These are phyloP conservation scores for Tagetes patula DNA, from an alignment of 129 eudicot genomes.

Conservation along the genomic window DNA sequence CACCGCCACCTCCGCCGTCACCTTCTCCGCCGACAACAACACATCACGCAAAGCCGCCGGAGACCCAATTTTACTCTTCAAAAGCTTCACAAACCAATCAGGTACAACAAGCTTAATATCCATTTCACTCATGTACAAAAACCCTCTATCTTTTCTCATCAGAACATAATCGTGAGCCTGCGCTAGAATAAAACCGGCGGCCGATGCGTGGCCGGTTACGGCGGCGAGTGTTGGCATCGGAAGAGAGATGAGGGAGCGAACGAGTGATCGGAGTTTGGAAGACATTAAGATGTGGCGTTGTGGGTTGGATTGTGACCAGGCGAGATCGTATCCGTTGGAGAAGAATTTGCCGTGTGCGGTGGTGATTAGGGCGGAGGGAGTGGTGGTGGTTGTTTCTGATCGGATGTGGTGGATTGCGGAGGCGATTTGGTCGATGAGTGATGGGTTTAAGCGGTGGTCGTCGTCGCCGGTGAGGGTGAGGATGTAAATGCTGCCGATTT, in stretches of 20 bases:
- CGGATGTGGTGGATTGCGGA: conserved; percentile 37
- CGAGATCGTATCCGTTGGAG: conserved; percentile 80
- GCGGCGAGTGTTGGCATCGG: conserved; percentile 94
- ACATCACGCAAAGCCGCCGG: conserved; percentile 57
- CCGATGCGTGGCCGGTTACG: conserved; percentile 75
- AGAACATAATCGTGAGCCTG: conserved; percentile 65
- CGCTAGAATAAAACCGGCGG: conserved; percentile 57
- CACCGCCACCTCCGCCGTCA: conserved; percentile 58
- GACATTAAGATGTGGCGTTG: conserved; percentile 40
- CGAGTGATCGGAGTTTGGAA: conserved; percentile 50
- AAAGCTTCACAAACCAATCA: conserved; percentile 40
- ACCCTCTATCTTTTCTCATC: conserved; percentile 72
- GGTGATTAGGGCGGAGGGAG: conserved; percentile 63
- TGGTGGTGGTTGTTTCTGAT: conserved; percentile 41
- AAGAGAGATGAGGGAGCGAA: conserved; percentile 54
- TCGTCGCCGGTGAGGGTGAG: conserved; percentile 69
- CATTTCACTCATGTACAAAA: conserved; percentile 77
- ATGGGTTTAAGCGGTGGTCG: conserved; percentile 79
- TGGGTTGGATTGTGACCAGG: conserved; percentile 49
- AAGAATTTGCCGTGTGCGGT: conserved; percentile 78
- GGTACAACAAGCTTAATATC: conserved; percentile 53
- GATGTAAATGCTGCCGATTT: conserved; percentile 56
- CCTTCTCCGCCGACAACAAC: conserved; percentile 50
- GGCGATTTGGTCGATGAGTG: conserved; percentile 56
- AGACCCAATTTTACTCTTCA: conserved; percentile 49